Evolutionary conservation across 139 green algal genomes (phyloP).

Genomic region (Edaphochlamys debaryana): DNA sequence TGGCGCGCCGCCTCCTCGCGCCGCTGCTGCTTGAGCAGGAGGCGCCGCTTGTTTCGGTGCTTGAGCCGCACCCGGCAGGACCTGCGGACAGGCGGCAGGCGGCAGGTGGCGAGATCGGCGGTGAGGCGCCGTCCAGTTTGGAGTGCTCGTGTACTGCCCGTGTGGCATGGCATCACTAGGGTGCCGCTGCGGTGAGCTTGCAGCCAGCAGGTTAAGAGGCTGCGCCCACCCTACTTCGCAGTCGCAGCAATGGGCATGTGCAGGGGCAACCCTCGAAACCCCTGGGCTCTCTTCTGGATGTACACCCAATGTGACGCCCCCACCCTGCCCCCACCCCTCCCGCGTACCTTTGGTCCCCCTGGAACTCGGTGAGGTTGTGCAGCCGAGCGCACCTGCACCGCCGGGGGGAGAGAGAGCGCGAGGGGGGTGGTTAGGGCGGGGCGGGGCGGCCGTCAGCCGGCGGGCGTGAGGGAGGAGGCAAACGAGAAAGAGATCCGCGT

Average conservation of each 20-base stretch:
- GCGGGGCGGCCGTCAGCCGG: too few relatives aligned
- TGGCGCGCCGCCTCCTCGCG: neutral
- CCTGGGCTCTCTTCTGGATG: too few relatives aligned
- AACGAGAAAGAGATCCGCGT: neutral
- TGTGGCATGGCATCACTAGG: too few relatives aligned
- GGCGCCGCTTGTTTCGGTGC: constrained; percentile 16
- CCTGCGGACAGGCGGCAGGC: neutral
- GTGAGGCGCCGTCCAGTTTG: neutral
- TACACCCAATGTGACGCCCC: too few relatives aligned
- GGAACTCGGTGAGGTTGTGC: neutral
- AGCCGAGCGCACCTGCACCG: constrained; percentile 1
- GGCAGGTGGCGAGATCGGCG: too few relatives aligned
- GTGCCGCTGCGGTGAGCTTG: too few relatives aligned
- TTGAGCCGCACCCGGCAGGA: constrained; percentile 4
- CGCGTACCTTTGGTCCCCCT: constrained; percentile 1
- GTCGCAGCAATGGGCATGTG: too few relatives aligned
- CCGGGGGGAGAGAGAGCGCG: neutral
- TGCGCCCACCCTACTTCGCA: too few relatives aligned
- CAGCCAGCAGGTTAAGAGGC: too few relatives aligned
- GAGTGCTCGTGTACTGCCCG: neutral
- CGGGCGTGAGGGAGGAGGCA: too few relatives aligned
- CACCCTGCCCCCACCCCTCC: too few relatives aligned
- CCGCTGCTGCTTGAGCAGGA: neutral
- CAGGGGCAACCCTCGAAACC: too few relatives aligned
- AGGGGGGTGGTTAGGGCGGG: neutral